Base-by-base conservation (phyloP, 257 asterid genomes). In the Cinchona pubescens region DNA sequence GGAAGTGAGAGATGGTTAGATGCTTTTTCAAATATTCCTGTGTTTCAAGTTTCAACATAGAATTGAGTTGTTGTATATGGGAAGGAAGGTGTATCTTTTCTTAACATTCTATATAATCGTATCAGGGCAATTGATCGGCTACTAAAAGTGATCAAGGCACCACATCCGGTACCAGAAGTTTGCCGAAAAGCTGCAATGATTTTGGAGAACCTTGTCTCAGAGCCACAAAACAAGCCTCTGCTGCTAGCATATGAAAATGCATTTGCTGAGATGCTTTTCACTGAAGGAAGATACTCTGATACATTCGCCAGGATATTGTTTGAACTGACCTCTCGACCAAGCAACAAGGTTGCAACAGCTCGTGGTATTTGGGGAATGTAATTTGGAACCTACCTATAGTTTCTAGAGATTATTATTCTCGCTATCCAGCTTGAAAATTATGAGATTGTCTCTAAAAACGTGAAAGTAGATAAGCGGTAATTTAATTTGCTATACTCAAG, bases 361-460 rank as follows among this genome's bases (percentile, higher is more conserved):
- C 96, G 98, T 30, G 97, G 98, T 64, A 91, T 92, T 69, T 95
- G 99, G 99, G 99, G 99, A 73, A 88, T 91, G 97, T 92, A 83
- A 59, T 42, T 58, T 29, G 40, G 32, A 15, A 9, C 40, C 49
- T 72, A 35, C 67, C 40, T 5, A 34, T 14, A 34, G 3, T 30
- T 58, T 42, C 4, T 56, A 8, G 27, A 27, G n/a, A 30, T 12
- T 66, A 21, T 15, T 18, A 46, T 46, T 46, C n/a, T 43, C 27
- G 23, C 51, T 37, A 37, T 37, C 37, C 13, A 16, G 51, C 75
- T 71, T 38, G 40, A 38, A 35, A 37, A 18, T 2, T 7, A 6
- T 16, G 25, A 25, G 27, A 25, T 37, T 2, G 9, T 18, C 67
- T 55, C 42, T 19, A 38, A 62, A 72, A 67, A 55, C 25, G 38